A percentile compares a stretch with the other conserved stretches of the same genome.
Conservation (phyloP, 768 basidiomycete genomes). For the Boletellus emodensis region DNA sequence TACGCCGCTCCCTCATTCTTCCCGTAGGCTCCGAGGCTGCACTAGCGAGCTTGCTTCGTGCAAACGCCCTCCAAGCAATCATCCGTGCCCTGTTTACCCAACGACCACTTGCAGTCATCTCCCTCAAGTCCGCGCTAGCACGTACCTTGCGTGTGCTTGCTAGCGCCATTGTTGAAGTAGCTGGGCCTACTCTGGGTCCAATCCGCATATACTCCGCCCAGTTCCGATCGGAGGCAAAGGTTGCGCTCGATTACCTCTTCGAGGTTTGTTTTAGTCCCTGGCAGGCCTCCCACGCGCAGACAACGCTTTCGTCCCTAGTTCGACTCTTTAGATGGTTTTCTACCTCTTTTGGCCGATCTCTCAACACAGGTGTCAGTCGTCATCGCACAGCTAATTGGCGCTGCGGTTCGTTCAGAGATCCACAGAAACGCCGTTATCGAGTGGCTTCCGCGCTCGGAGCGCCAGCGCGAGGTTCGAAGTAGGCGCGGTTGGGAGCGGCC, state of each 20-base stretch:
- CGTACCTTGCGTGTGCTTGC: slow-evolving; percentile 61
- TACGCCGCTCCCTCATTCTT: neutral
- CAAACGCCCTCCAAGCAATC: slow-evolving; percentile 56
- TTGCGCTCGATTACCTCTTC: slow-evolving; percentile 57
- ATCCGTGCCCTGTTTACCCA: slow-evolving; percentile 56
- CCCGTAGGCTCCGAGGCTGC: slow-evolving; percentile 57
- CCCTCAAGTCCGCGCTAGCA: slow-evolving; percentile 54
- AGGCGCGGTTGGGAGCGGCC: slow-evolving; percentile 76
- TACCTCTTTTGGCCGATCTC: slow-evolving; percentile 55
- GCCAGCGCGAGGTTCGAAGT: slow-evolving; percentile 50
- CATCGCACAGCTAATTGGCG: slow-evolving; percentile 57
- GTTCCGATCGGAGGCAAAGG: slow-evolving; percentile 48
- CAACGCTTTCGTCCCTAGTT: slow-evolving; percentile 31
- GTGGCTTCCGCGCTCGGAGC: slow-evolving; percentile 60
- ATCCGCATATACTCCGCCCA: slow-evolving; percentile 36
- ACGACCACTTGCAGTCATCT: slow-evolving; percentile 26
- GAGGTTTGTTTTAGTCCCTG: slow-evolving; percentile 36
- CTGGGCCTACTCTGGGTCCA: slow-evolving; percentile 69
- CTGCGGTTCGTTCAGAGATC: slow-evolving; percentile 43
- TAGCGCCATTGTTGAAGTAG: slow-evolving; percentile 57
- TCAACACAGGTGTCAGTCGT: slow-evolving; percentile 42
- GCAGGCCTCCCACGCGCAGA: neutral
- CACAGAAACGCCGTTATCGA: slow-evolving; percentile 52
- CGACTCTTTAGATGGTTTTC: slow-evolving; percentile 60
- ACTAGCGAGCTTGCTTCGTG: slow-evolving; percentile 51